Percentiles rank a stretch among this genome's conserved stretches.
Evolutionary conservation across 192 early-diverging fungal genomes (phyloP).

Genomic region (Funneliformis geosporum): DNA sequence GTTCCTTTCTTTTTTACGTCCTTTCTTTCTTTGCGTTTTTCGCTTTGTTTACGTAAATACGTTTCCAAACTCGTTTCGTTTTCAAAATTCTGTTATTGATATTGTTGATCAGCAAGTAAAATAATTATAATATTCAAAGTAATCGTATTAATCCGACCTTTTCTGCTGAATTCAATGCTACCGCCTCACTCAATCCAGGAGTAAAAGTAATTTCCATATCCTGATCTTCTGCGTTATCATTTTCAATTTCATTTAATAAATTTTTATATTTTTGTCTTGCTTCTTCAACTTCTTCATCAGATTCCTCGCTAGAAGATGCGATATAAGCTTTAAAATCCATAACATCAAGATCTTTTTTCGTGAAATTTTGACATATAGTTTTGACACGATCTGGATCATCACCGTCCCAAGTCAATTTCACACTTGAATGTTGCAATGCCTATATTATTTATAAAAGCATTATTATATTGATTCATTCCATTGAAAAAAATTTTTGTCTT

Average conservation of each 20-base stretch:
- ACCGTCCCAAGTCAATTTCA: slow-evolving; percentile 95
- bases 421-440: slow-evolving; percentile 89
- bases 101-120: background rate
- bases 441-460: slow-evolving; percentile 21
- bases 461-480: too few relatives aligned
- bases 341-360: slow-evolving; percentile 82
- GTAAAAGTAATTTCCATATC: slow-evolving; percentile 97
- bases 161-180: slow-evolving; percentile 58
- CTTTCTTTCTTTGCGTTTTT: slow-evolving; percentile 71
- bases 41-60: slow-evolving; percentile 80
- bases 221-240: slow-evolving; percentile 52
- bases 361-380: slow-evolving; percentile 80
- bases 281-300: slow-evolving; percentile 60
- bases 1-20: slow-evolving; percentile 42
- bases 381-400: slow-evolving; percentile 85
- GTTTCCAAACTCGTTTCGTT: slow-evolving; percentile 86
- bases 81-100: slow-evolving; percentile 47
- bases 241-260: slow-evolving; percentile 43
- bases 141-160: background rate
- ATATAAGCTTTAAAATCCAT: slow-evolving; percentile 92
- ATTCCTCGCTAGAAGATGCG: slow-evolving; percentile 71
- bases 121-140: background rate
- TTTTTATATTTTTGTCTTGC: slow-evolving; percentile 51
- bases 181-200: slow-evolving; percentile 82
- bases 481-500: too few relatives aligned